Evolutionary conservation across 768 basidiomycete genomes (phyloP).

Genomic region (Podaxis sp.): DNA sequence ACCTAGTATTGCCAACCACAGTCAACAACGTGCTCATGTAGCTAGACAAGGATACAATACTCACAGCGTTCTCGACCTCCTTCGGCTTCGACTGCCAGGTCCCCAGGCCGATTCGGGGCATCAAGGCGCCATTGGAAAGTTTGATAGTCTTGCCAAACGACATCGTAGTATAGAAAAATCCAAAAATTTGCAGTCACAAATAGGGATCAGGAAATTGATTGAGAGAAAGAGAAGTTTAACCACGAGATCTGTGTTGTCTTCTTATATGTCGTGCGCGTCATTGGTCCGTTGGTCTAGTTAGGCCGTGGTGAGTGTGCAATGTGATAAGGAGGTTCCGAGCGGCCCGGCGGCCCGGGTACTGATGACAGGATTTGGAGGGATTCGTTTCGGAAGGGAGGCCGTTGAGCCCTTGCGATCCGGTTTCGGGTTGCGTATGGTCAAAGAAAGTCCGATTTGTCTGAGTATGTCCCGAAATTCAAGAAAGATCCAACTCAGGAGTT

Average conservation of each 20-base stretch:
- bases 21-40: conserved; percentile 2
- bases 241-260: background rate
- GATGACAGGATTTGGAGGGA: background rate
- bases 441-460: no score
- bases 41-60: conserved; percentile 12
- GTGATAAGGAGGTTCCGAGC: background rate
- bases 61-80: conserved; percentile 71
- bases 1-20: conserved; percentile 38
- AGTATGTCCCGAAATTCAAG: no score
- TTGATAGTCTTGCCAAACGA: conserved; percentile 37
- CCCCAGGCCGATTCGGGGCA: conserved; percentile 80
- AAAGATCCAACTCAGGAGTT: no score
- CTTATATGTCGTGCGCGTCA: background rate
- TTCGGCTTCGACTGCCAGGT: conserved; percentile 76
- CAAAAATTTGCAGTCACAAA: background rate
- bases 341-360: background rate
- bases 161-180: conserved; percentile 21
- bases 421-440: no score
- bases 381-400: background rate
- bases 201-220: background rate
- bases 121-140: conserved; percentile 40
- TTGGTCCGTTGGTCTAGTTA: background rate
- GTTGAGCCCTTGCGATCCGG: background rate
- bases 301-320: background rate
- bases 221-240: background rate